Evolutionary conservation across 352 stramenopile genomes (phyloP).

Genomic region (Phytophthora gonapodyides): DNA sequence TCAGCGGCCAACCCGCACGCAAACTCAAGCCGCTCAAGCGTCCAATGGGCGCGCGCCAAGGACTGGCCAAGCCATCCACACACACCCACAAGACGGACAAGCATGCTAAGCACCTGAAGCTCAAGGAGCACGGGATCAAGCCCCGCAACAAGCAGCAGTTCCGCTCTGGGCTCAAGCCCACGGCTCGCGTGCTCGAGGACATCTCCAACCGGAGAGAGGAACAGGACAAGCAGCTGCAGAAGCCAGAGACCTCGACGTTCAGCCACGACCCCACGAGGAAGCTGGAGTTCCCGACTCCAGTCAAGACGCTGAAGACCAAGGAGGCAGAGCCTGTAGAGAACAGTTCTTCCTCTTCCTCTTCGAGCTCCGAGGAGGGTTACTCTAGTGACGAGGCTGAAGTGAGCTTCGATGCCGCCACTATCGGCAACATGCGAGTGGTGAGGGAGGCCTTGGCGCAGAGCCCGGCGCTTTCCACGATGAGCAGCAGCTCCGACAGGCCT

Average conservation of each 20-base stretch:
- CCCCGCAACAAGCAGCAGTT: constrained; percentile 15
- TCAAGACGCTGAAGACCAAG: constrained; percentile 25
- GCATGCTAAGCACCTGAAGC: constrained; percentile 36
- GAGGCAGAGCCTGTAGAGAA: constrained; percentile 18
- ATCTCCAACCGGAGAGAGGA: constrained; percentile 41
- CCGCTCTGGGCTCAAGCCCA: constrained; percentile 8
- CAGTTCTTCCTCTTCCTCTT: constrained; percentile 29
- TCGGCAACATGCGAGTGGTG: constrained; percentile 64
- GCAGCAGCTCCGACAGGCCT: constrained; percentile 35
- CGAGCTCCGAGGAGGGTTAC: constrained; percentile 35
- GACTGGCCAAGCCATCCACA: constrained; percentile 10
- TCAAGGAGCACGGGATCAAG: constrained; percentile 23
- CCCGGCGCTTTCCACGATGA: constrained; percentile 45
- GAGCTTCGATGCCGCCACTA: constrained; percentile 62
- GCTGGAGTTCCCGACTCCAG: constrained; percentile 52
- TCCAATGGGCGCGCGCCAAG: constrained; percentile 30
- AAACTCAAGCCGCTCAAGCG: constrained; percentile 49
- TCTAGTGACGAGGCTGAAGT: constrained; percentile 70
- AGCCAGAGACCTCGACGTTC: constrained; percentile 1
- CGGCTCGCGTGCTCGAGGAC: constrained; percentile 38
- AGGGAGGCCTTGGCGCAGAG: constrained; percentile 52
- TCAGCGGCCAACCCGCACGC: constrained; percentile 40
- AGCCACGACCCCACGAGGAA: constrained; percentile 43
- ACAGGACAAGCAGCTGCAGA: constrained; percentile 15
- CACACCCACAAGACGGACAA: constrained; percentile 15